phyloP scores from a whole-genome alignment of 2,329 filamentous ascomycete genomes.

The Aspergillus costaricaensis region DNA sequence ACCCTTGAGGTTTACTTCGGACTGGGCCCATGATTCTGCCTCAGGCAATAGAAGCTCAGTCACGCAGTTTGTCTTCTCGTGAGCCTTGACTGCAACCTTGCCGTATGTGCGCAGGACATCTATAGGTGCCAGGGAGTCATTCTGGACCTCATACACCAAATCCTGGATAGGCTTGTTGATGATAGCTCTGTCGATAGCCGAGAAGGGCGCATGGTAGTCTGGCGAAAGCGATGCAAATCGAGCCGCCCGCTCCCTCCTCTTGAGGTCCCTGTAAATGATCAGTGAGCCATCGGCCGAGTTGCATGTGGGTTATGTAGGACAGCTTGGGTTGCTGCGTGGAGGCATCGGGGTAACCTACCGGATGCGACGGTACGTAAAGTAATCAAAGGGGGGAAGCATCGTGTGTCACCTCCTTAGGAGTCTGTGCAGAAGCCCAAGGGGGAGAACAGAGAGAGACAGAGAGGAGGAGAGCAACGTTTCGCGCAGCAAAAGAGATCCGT shows the following conservation, averaged over 20 bases:
- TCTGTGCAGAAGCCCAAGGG: not conserved
- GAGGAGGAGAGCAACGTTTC: not conserved
- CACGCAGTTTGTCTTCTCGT: conserved; percentile 83
- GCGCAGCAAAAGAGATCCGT: not conserved
- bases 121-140: conserved; percentile 63
- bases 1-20: conserved; percentile 70
- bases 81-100: conserved; percentile 80
- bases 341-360: conserved; percentile 57
- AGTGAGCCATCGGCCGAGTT: not conserved
- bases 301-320: not conserved
- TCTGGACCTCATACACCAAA: conserved; percentile 76
- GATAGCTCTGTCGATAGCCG: conserved; percentile 64
- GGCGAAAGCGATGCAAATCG: conserved; percentile 69
- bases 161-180: conserved; percentile 73
- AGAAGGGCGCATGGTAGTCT: conserved; percentile 67
- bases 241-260: conserved; percentile 72
- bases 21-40: conserved; percentile 71
- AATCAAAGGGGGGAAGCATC: conserved; percentile 61
- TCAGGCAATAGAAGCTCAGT: conserved; percentile 82
- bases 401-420: conserved; percentile 13
- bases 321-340: not conserved
- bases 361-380: conserved; percentile 69
- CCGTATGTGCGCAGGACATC: conserved; percentile 83
- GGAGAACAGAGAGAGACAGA: not conserved
- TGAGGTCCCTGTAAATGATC: conserved; percentile 63